These are phyloP conservation scores for Podila epicladia DNA, from an alignment of 192 early-diverging fungal genomes.

Conservation along the genomic window DNA sequence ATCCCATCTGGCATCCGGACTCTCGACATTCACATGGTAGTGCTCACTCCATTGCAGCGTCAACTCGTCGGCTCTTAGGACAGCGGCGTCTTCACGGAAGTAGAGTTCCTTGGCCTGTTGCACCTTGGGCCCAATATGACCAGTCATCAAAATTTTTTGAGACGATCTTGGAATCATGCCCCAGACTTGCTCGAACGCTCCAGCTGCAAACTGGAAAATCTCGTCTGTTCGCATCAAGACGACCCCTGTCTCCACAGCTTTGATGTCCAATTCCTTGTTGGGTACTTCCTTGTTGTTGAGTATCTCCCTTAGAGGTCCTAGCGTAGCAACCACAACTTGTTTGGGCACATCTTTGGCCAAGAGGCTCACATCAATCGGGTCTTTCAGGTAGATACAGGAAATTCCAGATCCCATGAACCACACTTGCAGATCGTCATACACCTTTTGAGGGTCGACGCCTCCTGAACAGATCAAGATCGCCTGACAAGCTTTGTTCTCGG, in stretches of 20 bases:
- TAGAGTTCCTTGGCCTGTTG: conserved; percentile 17
- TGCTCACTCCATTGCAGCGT: conserved; percentile 52
- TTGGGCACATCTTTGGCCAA: conserved; percentile 28
- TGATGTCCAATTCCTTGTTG: conserved; percentile 31
- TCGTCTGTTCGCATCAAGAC: conserved; percentile 42
- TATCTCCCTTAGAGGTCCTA: conserved; percentile 35
- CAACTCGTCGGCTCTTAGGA: conserved; percentile 36
- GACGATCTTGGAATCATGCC: conserved; percentile 13
- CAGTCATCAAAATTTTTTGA: conserved; percentile 38
- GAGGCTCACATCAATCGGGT: conserved; percentile 2
- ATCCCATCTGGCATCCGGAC: conserved; percentile 21
- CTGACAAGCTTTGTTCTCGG: conserved; percentile 26
- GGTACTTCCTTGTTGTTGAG: conserved; percentile 6
- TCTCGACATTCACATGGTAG: conserved; percentile 18
- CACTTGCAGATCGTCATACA: conserved; percentile 27
- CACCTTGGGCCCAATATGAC: conserved; percentile 19
- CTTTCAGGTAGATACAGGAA: conserved; percentile 12
- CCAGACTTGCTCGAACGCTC: conserved; percentile 34
- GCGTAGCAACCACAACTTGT: conserved; percentile 39
- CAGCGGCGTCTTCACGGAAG: conserved; percentile 25
- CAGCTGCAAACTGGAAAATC: conserved; percentile 26
- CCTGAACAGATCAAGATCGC: conserved; percentile 44
- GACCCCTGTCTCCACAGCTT: conserved; percentile 22
- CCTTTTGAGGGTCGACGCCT: conserved; percentile 33
- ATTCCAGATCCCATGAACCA: conserved; percentile 34